Evolutionary conservation across 768 basidiomycete genomes (phyloP).

Genomic region (Leccinum variicolor): DNA sequence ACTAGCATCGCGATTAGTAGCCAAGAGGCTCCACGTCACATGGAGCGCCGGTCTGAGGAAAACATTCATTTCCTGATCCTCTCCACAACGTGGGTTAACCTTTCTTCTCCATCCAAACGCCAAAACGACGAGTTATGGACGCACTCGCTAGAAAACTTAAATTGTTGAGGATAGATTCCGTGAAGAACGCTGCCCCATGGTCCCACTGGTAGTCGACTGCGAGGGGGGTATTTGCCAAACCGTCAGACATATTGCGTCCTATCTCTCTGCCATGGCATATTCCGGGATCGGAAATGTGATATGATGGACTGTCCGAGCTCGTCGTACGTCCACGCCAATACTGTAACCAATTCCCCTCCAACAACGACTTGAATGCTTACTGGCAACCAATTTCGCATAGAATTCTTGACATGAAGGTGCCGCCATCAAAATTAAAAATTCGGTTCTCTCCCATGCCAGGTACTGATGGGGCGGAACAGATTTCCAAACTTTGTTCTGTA

Average conservation of each 20-base stretch:
- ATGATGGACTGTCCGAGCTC: background rate
- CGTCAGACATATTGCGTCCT: background rate
- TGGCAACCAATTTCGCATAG: constrained; percentile 1
- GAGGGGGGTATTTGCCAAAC: background rate
- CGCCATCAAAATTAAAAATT: constrained; percentile 13
- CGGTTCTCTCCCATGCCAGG: constrained; percentile 6
- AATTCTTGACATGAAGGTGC: background rate
- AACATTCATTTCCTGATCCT: background rate
- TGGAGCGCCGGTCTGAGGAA: no score
- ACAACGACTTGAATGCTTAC: constrained; percentile 5
- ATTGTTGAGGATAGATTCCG: background rate
- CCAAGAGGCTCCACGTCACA: background rate
- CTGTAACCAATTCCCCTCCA: background rate
- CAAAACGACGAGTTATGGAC: background rate
- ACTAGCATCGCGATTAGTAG: background rate
- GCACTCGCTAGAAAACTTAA: background rate
- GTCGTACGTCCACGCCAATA: background rate
- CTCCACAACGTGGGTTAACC: constrained; percentile 24
- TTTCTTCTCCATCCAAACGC: constrained; percentile 9
- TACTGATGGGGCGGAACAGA: constrained; percentile 13
- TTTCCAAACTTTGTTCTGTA: constrained; percentile 7
- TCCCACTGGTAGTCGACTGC: background rate
- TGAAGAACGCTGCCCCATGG: background rate
- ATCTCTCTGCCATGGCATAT: background rate
- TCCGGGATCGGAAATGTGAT: background rate